phyloP scores from a whole-genome alignment of 345 rosid species.

The Adansonia digitata region DNA sequence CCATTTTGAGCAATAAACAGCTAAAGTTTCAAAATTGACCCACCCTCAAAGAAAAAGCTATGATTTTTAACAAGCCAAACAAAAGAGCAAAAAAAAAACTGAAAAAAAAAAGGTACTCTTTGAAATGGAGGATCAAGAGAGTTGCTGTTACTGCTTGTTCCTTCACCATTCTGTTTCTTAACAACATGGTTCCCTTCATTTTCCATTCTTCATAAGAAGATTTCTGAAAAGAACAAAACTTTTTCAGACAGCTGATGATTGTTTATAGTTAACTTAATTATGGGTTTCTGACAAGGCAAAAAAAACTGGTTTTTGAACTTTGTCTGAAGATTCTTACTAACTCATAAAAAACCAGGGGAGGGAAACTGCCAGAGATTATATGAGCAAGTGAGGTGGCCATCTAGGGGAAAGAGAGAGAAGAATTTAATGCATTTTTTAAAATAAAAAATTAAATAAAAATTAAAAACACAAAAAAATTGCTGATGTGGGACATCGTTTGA shows the following conservation, averaged over 20 bases:
- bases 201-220: conserved; percentile 27
- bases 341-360: background rate
- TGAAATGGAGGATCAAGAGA: conserved; percentile 25
- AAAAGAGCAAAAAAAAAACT: background rate
- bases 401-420: background rate
- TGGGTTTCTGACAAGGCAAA: background rate
- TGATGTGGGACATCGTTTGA: background rate
- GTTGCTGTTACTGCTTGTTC: conserved; percentile 2
- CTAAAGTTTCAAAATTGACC: conserved; percentile 7
- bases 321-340: background rate
- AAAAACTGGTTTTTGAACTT: background rate
- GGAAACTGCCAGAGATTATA: background rate
- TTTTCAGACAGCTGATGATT: background rate
- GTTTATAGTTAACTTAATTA: background rate
- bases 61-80: background rate
- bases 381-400: background rate
- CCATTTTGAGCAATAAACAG: conserved; percentile 2
- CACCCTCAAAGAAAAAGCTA: background rate
- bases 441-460: background rate
- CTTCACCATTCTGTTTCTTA: conserved; percentile 15
- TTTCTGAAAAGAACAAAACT: conserved; percentile 1
- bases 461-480: background rate
- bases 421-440: background rate
- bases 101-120: conserved; percentile 23
- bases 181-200: conserved; percentile 18